Evolutionary conservation across 2,329 filamentous ascomycete species (phyloP).

Genomic region (Leptosphaerulina australis): DNA sequence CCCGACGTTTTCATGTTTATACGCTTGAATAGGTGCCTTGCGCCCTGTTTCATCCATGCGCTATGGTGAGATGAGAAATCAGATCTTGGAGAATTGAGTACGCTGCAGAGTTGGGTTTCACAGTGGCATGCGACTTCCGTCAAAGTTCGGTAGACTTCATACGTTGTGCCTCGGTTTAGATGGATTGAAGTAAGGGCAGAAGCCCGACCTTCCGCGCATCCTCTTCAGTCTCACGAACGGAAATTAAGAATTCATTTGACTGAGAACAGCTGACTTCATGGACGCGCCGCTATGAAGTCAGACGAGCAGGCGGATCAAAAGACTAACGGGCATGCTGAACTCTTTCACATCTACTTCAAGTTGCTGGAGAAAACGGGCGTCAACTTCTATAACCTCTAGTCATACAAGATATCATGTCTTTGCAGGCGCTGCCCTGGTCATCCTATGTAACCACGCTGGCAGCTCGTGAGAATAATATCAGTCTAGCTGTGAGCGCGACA

Average conservation of each 20-base stretch:
- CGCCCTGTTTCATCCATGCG: not conserved
- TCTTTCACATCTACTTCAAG: not conserved
- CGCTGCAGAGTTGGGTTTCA: not conserved
- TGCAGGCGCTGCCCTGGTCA: not conserved
- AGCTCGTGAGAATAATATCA: not conserved
- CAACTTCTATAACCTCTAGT: not conserved
- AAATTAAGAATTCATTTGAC: no score
- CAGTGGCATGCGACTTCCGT: conserved; percentile 12
- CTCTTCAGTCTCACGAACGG: not conserved
- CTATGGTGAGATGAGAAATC: not conserved
- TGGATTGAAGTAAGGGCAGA: not conserved
- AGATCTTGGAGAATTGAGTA: not conserved
- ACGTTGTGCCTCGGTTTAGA: not conserved
- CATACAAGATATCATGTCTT: not conserved
- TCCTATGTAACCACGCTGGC: not conserved
- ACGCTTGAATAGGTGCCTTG: not conserved
- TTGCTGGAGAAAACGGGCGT: not conserved
- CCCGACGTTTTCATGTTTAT: not conserved
- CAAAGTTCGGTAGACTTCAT: not conserved
- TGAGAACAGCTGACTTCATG: not conserved
- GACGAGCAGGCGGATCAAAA: no score
- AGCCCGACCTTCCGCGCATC: not conserved
- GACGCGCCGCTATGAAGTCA: no score
- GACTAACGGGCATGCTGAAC: not conserved
- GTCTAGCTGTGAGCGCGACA: not conserved